Base-by-base conservation (phyloP, 495 filamentous ascomycete genomes). In the Penicillium coffeae region DNA sequence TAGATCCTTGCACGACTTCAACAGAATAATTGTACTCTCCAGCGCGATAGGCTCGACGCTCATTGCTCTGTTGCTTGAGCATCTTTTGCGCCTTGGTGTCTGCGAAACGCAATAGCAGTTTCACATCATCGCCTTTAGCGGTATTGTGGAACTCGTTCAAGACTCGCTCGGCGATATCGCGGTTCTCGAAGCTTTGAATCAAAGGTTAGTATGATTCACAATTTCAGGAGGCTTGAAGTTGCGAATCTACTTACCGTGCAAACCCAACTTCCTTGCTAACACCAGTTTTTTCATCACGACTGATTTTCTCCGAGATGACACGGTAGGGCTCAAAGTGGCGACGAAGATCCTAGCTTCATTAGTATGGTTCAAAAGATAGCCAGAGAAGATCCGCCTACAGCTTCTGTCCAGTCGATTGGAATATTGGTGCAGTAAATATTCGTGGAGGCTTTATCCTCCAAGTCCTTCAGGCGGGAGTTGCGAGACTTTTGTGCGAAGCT, bases 341-440 rank as follows among this genome's bases (percentile, higher is more conserved):
- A 18, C 59, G 65, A 48, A 75, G 60, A 42, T 73, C 71, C 69
- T 72, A 59, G 48, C 19, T 25, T 45, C 20, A 43, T 58, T 9
- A 50, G 38, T 9, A 38, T 45, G 3, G n/a, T n/a, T n/a, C n/a
- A 38, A 38, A n/a, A 20, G 3, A 25, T 15, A 8, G 18, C 3
- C 21, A 22, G 22, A 14, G 13, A 10, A 22, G 3, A 7, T 16
- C 16, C 13, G 73, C 82, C 63, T 72, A 90, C 90, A 52, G 87
- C 82, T 70, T 97, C 93, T 38, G 85, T 92, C 79, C 94, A 87
- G 49, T 82, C 80, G 58, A 86, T 86, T 6, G 94, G 93, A 35
- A 99, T 78, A 67, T 97, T 97, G 12, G 93, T 97, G 41, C 96
- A 85, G 60, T 99, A 99, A 39, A 99, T 81, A 58, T 99, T 99